These are phyloP conservation scores for Pisolithus tinctorius DNA, from an alignment of 768 basidiomycete genomes.

Conservation along the genomic window DNA sequence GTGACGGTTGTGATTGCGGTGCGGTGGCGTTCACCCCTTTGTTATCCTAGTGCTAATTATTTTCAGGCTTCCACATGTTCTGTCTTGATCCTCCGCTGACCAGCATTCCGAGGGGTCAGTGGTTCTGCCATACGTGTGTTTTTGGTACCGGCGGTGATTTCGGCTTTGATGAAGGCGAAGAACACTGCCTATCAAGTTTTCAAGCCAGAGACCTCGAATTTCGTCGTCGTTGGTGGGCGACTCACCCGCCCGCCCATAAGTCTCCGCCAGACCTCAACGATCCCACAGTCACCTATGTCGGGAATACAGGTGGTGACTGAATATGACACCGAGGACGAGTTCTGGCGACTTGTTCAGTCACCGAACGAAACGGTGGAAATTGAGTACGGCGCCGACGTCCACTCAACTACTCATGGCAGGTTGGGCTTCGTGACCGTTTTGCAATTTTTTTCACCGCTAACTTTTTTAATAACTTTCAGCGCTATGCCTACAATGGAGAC, in stretches of 20 bases:
- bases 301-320: slow-evolving; percentile 74
- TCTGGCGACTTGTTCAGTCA: slow-evolving; percentile 93
- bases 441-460: slow-evolving; percentile 22
- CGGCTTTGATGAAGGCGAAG: slow-evolving; percentile 97
- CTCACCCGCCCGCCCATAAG: slow-evolving; percentile 51
- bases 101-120: slow-evolving; percentile 85
- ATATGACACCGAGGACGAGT: slow-evolving; percentile 88
- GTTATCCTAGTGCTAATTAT: slow-evolving; percentile 8
- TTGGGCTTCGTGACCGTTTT: slow-evolving; percentile 30
- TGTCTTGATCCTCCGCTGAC: slow-evolving; percentile 90
- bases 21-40: slow-evolving; percentile 15
- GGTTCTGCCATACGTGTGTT: slow-evolving; percentile 93
- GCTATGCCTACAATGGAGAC: slow-evolving; percentile 95
- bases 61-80: slow-evolving; percentile 88
- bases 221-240: slow-evolving; percentile 80
- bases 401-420: slow-evolving; percentile 96
- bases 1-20: slow-evolving; percentile 84
- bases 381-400: slow-evolving; percentile 99
- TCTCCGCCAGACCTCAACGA: slow-evolving; percentile 35
- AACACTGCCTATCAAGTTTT: slow-evolving; percentile 90
- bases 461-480: slow-evolving; percentile 34
- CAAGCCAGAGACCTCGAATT: slow-evolving; percentile 89
- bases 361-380: slow-evolving; percentile 90
- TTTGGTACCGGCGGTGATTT: slow-evolving; percentile 91
- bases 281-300: slow-evolving; percentile 48